These are phyloP conservation scores for Erodium moschatum DNA, from an alignment of 441 rosid genomes.

Conservation along the genomic window DNA sequence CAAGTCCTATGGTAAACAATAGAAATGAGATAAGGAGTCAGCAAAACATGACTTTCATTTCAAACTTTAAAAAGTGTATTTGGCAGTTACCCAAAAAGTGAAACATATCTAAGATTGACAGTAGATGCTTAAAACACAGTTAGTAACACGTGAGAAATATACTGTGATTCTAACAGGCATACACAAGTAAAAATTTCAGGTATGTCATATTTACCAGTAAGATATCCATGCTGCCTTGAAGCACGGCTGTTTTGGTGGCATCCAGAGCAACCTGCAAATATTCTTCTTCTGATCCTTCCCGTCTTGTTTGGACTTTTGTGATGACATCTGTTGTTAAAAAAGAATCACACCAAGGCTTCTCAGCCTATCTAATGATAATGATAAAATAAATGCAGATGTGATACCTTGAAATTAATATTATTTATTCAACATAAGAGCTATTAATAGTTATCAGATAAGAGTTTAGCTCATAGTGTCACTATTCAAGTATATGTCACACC, in stretches of 20 bases:
- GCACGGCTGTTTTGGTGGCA: conserved; percentile 61
- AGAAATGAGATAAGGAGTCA: conserved; percentile 14
- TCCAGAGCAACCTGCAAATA: conserved; percentile 57
- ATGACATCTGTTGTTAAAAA: conserved; percentile 52
- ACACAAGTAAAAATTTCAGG: not conserved
- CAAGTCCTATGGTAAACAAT: conserved; percentile 46
- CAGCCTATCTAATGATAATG: conserved; percentile 9
- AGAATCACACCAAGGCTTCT: conserved; percentile 12
- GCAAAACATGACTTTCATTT: not conserved
- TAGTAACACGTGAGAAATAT: not conserved
- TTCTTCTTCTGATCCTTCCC: conserved; percentile 49
- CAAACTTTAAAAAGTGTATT: conserved; percentile 6
- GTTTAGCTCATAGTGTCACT: not conserved
- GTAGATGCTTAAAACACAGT: not conserved
- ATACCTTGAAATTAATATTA: not conserved
- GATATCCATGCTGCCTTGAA: conserved; percentile 79
- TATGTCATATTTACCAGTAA: conserved; percentile 47
- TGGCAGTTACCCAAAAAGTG: not conserved
- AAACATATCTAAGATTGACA: not conserved
- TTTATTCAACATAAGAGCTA: not conserved
- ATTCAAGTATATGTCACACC: not conserved
- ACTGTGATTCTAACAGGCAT: conserved; percentile 8
- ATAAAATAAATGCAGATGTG: not conserved
- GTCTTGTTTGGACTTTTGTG: conserved; percentile 35
- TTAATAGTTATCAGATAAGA: not conserved